Evolutionary conservation across 257 asterid species (phyloP).

Genomic region (Capsicum pubescens): DNA sequence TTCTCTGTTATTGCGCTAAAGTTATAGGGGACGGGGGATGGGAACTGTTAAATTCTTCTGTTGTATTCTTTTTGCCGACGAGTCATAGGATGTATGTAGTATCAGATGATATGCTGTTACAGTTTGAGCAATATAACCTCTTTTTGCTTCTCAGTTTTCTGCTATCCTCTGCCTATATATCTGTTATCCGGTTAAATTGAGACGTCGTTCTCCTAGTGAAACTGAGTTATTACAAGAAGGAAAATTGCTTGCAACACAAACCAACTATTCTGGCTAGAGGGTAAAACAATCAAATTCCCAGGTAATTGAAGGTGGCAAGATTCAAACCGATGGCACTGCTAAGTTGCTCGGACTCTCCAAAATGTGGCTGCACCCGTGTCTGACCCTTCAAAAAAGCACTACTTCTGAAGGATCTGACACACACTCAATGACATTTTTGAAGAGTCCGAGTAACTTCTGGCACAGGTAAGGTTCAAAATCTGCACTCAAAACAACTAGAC

Average conservation of each 20-base stretch:
- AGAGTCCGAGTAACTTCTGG: too few species aligned
- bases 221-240: too few species aligned
- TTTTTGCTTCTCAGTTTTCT: background rate
- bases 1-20: background rate
- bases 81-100: background rate
- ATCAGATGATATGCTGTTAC: conserved; percentile 21
- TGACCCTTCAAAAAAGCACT: too few species aligned
- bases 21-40: background rate
- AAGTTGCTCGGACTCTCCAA: too few species aligned
- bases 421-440: too few species aligned
- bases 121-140: background rate
- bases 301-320: too few species aligned
- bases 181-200: background rate
- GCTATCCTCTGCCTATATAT: background rate
- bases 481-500: background rate
- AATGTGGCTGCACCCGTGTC: too few species aligned
- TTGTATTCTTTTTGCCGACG: background rate
- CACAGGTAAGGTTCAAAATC: background rate
- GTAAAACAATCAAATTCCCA: too few species aligned
- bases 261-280: too few species aligned
- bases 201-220: too few species aligned
- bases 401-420: too few species aligned
- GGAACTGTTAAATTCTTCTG: conserved; percentile 6
- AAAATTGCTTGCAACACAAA: too few species aligned
- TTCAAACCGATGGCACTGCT: background rate